Conservation (phyloP, 371 early-diverging fungal genomes). For the Thermomucor indicae-seudaticae region DNA sequence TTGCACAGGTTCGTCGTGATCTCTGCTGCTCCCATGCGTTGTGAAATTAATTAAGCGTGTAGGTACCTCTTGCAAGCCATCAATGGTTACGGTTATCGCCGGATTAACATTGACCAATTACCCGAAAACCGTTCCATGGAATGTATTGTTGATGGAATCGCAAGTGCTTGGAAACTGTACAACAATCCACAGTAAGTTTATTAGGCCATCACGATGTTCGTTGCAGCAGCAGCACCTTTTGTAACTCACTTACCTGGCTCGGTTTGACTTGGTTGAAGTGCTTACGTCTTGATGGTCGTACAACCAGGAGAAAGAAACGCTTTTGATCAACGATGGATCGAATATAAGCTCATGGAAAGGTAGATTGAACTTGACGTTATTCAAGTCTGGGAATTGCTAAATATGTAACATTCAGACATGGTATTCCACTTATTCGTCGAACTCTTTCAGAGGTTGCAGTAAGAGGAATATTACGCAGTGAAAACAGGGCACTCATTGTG, state of each 20-base stretch:
- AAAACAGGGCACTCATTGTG: constrained; percentile 60
- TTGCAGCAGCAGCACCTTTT: neutral
- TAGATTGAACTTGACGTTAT: constrained; percentile 18
- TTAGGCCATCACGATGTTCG: neutral
- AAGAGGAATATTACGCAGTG: constrained; percentile 51
- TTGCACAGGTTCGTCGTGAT: constrained; percentile 67
- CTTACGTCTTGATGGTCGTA: constrained; percentile 84
- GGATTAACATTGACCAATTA: constrained; percentile 49
- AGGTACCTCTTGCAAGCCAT: constrained; percentile 59
- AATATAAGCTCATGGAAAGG: constrained; percentile 74
- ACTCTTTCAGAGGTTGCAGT: constrained; percentile 63
- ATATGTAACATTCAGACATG: constrained; percentile 46
- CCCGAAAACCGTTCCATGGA: constrained; percentile 71
- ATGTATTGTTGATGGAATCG: constrained; percentile 77
- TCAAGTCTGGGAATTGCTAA: neutral
- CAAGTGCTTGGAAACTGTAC: constrained; percentile 78
- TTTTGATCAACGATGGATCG: constrained; percentile 94
- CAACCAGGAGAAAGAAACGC: constrained; percentile 93
- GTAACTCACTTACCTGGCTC: neutral
- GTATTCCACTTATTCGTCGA: constrained; percentile 58
- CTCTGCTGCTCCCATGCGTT: neutral
- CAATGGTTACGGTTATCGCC: constrained; percentile 43
- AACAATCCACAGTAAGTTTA: constrained; percentile 59
- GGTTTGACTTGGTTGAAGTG: too few species aligned
- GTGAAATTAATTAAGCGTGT: neutral